These are phyloP conservation scores for Litsea cubeba DNA, from an alignment of 164 flowering plant species.

Conservation along the genomic window DNA sequence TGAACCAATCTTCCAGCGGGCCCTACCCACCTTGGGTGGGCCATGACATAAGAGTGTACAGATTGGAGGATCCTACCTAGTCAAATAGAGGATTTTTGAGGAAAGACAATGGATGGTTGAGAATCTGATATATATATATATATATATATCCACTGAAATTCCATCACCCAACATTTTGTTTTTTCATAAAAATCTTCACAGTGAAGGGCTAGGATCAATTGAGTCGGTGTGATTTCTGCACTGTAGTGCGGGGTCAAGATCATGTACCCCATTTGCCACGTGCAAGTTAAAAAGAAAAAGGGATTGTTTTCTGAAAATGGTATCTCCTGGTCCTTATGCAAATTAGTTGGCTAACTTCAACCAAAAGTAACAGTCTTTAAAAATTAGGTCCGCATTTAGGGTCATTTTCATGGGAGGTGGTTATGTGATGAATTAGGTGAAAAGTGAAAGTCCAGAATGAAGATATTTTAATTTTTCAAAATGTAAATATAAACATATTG, in stretches of 20 bases:
- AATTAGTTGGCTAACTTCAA: neutral
- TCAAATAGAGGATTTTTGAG: no score
- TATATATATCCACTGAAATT: no score
- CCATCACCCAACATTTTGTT: no score
- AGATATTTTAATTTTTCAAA: neutral
- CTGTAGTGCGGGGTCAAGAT: neutral
- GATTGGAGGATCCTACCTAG: no score
- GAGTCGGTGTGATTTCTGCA: neutral
- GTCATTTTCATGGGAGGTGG: conserved; percentile 1
- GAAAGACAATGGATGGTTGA: no score
- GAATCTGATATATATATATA: no score
- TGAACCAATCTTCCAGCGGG: no score
- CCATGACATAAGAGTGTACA: no score
- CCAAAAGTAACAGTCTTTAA: neutral
- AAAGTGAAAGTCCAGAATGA: neutral
- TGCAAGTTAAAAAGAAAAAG: neutral
- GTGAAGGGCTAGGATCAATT: no score
- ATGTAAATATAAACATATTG: no score
- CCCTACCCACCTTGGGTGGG: no score
- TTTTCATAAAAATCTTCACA: no score
- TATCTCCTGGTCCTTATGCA: neutral
- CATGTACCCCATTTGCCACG: neutral
- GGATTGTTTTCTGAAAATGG: neutral
- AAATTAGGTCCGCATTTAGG: neutral
- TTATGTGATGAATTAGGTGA: neutral